phyloP scores from a whole-genome alignment of 2,329 filamentous ascomycete species.

The Fusarium annulatum region DNA sequence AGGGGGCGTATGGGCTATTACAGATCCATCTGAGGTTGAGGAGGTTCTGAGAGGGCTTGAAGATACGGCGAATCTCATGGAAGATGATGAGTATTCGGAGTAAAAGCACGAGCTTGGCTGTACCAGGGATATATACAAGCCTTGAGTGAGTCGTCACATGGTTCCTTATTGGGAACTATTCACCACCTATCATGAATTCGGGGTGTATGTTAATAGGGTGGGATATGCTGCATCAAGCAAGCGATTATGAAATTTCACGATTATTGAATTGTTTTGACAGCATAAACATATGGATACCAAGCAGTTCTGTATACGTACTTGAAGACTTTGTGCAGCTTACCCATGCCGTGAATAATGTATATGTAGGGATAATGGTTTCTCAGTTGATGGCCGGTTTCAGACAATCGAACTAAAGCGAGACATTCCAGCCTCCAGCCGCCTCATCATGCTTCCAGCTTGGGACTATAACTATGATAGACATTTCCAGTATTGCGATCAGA shows the following conservation, averaged over 20 bases:
- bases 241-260: slow-evolving; percentile 15
- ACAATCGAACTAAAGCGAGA: slow-evolving; percentile 34
- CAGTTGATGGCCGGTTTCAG: slow-evolving; percentile 35
- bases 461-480: background rate
- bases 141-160: slow-evolving; percentile 1
- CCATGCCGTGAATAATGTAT: background rate
- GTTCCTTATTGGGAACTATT: background rate
- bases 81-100: slow-evolving; percentile 58
- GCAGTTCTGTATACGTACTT: background rate
- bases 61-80: slow-evolving; percentile 67
- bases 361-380: slow-evolving; percentile 10
- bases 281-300: background rate
- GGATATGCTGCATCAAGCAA: slow-evolving; percentile 8
- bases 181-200: slow-evolving; percentile 3
- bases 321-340: background rate
- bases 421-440: slow-evolving; percentile 33
- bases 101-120: slow-evolving; percentile 10
- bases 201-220: slow-evolving; percentile 17
- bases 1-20: slow-evolving; percentile 93
- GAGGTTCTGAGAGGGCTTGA: slow-evolving; percentile 73
- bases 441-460: slow-evolving; percentile 4
- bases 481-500: background rate
- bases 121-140: slow-evolving; percentile 4
- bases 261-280: slow-evolving; percentile 10
- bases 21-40: slow-evolving; percentile 80